Conservation (phyloP, 73 alveolate species). For the Tetrahymena elliotti region DNA sequence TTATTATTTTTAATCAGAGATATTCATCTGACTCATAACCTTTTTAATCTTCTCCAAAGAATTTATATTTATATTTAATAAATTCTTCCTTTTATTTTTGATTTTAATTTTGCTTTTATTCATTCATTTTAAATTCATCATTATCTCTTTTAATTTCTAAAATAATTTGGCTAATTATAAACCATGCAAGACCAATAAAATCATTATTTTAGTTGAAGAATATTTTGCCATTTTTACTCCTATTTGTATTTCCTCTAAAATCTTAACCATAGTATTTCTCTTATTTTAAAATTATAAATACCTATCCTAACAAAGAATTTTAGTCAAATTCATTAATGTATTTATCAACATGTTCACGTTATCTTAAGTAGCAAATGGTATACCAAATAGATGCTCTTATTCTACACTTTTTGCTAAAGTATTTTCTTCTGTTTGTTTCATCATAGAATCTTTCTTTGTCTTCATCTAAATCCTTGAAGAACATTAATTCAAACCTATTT, state of each 20-base stretch:
- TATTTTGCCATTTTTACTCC: background rate
- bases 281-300: background rate
- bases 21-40: background rate
- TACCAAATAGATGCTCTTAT: background rate
- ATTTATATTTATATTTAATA: background rate
- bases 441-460: background rate
- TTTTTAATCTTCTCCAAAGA: background rate
- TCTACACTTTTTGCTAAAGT: background rate
- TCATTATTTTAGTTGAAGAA: background rate
- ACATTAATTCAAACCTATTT: background rate
- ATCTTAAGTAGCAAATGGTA: background rate
- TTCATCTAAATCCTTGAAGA: background rate
- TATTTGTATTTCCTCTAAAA: background rate
- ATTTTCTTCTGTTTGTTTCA: background rate
- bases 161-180: background rate
- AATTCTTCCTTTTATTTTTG: background rate
- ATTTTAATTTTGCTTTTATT: background rate
- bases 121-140: background rate
- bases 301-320: background rate
- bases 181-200: background rate
- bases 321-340: background rate
- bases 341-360: background rate
- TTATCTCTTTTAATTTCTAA: background rate
- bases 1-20: too few species aligned
- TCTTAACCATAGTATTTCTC: background rate